Evolutionary conservation across 495 filamentous ascomycete species (phyloP).

Genomic region (Penicillium alfredii): DNA sequence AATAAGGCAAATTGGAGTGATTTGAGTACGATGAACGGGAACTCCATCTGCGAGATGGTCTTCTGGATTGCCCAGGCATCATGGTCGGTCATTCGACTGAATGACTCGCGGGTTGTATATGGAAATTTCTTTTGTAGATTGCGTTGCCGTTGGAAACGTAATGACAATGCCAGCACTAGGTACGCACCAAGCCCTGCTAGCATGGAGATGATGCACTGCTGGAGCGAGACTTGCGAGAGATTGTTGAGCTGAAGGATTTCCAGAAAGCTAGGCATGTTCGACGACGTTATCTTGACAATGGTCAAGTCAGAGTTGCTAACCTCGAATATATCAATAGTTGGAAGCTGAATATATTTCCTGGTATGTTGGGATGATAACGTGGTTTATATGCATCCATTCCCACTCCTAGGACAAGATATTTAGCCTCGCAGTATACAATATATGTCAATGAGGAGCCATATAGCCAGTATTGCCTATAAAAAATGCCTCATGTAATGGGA

Average conservation of each 20-base stretch:
- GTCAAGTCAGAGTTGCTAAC: no score
- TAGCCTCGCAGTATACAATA: no score
- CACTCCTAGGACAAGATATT: no score
- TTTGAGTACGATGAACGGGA: conserved; percentile 48
- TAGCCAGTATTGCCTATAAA: no score
- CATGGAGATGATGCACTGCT: conserved; percentile 5
- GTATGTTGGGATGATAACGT: no score
- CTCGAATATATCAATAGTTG: no score
- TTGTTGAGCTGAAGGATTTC: not conserved
- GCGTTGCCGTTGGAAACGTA: conserved; percentile 46
- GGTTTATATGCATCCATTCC: no score
- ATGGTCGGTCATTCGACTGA: conserved; percentile 51
- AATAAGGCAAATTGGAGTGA: conserved; percentile 60
- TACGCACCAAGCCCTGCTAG: conserved; percentile 15
- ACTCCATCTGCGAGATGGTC: conserved; percentile 44
- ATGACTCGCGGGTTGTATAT: conserved; percentile 44
- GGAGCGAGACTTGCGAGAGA: not conserved
- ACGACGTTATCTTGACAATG: conserved; percentile 5
- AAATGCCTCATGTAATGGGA: not conserved
- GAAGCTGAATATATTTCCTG: no score
- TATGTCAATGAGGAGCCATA: no score
- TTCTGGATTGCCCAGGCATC: conserved; percentile 53
- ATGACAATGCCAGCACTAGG: conserved; percentile 13
- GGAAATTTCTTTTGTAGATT: conserved; percentile 37
- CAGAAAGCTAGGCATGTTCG: not conserved